A percentile compares a stretch with the other conserved stretches of the same genome.
Conservation (phyloP, 176 grass and related monocot genomes). For the Carex pumila region DNA sequence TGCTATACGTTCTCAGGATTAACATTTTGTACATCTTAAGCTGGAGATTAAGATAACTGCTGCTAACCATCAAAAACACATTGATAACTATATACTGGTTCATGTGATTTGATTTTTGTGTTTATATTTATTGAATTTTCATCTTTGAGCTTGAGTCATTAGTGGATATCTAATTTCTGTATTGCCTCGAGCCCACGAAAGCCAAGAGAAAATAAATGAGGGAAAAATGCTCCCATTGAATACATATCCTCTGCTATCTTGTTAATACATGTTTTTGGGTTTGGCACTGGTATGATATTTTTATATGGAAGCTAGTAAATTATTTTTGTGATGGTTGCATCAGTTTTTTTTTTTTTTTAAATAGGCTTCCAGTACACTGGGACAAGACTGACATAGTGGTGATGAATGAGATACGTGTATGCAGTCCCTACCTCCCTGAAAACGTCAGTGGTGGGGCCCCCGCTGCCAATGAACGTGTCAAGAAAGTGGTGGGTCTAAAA, state of each 20-base stretch:
- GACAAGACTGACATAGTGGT: constrained; percentile 93
- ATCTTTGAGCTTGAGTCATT: not conserved
- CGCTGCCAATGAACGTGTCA: constrained; percentile 87
- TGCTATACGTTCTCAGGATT: not conserved
- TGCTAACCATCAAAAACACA: not conserved
- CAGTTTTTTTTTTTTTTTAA: constrained; percentile 4
- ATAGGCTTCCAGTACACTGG: constrained; percentile 94
- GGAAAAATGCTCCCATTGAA: not conserved
- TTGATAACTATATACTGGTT: not conserved
- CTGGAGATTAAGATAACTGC: not conserved
- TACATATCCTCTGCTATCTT: not conserved
- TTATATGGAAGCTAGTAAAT: not conserved
- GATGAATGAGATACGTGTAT: constrained; percentile 86
- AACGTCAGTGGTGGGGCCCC: constrained; percentile 81
- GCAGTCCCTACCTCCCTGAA: constrained; percentile 80
- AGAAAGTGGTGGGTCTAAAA: constrained; percentile 80
- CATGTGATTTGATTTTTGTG: not conserved
- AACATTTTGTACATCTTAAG: not conserved
- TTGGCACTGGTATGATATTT: not conserved
- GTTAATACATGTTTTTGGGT: not conserved
- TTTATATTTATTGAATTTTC: not conserved
- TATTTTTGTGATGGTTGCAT: constrained; percentile 1
- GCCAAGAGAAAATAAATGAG: not conserved
- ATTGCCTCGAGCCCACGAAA: not conserved
- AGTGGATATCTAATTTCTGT: not conserved